A percentile compares a stretch with the other conserved stretches of the same genome.
phyloP scores from a whole-genome alignment of 306 rosid species.

The Quercus parvula region DNA sequence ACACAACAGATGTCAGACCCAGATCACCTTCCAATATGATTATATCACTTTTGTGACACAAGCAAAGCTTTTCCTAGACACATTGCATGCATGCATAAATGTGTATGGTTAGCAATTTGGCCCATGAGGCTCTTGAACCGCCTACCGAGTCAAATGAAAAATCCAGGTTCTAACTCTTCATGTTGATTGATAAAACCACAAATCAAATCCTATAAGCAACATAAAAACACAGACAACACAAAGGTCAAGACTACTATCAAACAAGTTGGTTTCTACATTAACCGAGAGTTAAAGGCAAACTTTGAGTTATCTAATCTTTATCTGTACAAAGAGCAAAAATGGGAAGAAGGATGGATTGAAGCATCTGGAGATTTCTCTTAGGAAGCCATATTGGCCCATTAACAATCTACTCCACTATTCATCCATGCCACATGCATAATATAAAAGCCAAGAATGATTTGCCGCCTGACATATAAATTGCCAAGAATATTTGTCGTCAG shows the following conservation, averaged over 20 bases:
- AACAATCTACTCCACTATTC: slow-evolving; percentile 40
- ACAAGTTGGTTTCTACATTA: background rate
- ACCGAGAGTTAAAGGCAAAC: background rate
- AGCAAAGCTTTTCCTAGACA: background rate
- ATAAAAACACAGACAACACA: background rate
- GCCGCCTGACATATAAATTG: slow-evolving; percentile 69
- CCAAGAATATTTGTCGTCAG: slow-evolving; percentile 45
- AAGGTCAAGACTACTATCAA: background rate
- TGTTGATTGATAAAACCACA: background rate
- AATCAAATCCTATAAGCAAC: background rate
- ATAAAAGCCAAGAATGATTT: slow-evolving; percentile 98
- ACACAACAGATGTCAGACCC: background rate
- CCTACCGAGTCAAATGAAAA: background rate
- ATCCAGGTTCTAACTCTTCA: background rate
- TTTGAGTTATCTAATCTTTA: slow-evolving; percentile 50
- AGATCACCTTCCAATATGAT: background rate
- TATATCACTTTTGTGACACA: background rate
- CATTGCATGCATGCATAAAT: background rate
- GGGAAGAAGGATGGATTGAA: slow-evolving; percentile 37
- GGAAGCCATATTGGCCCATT: slow-evolving; percentile 32
- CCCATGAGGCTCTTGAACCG: background rate
- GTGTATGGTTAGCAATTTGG: background rate
- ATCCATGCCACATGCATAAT: slow-evolving; percentile 51
- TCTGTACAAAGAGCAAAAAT: slow-evolving; percentile 59
- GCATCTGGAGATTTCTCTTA: slow-evolving; percentile 41